Evolutionary conservation across 2,329 filamentous ascomycete genomes (phyloP), one percentile per base, ranked within the genome.

Genomic region (Diaporthe nobilis): DNA sequence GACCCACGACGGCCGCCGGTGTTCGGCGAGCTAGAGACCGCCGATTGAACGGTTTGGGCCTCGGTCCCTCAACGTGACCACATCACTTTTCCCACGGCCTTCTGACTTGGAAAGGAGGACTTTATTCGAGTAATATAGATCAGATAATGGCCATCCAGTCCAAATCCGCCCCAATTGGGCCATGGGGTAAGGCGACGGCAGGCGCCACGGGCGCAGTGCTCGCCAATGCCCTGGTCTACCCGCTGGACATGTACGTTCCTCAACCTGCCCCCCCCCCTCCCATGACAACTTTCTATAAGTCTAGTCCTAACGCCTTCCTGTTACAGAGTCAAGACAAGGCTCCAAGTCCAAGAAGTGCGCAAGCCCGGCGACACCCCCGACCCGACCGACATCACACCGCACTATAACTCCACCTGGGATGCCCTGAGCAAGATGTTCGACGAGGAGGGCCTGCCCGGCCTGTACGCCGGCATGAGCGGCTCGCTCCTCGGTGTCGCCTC

Each of bases 211-310:
- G 97, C 77, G 97, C 97, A 63, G 95, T 98, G 51, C 89, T 99
- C 76, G 97, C 97, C 75, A 99, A 99, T 88, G 94, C 96, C 60
- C 87, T 98, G 78, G 96, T 98, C 75, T 99, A 99, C 85, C 97
- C 97, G 63, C 89, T 99, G 77, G 97, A 99, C 85, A 96, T 99
- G 96, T 98, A 88, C 73, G 75, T 28, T 49, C 9, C 15, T n/a
- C 17, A 15, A 17, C 88, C 25, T 7, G 10, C 9, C 3, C 17
- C 44, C 17, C 44, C 28, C 34, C 57, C 49, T 15, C 31, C 31
- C 57, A 39, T 17, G 34, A 49, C 47, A 17, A 28, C 25, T 31
- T 57, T 13, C 39, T 4, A 51, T 22, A 3, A 42, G 3, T 9
- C 4, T 7, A 28, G 31, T 94, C 86, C 68, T 55, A 61, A 25